These are phyloP conservation scores for Daldinia bambusicola DNA, from an alignment of 495 filamentous ascomycete species.

Conservation along the genomic window DNA sequence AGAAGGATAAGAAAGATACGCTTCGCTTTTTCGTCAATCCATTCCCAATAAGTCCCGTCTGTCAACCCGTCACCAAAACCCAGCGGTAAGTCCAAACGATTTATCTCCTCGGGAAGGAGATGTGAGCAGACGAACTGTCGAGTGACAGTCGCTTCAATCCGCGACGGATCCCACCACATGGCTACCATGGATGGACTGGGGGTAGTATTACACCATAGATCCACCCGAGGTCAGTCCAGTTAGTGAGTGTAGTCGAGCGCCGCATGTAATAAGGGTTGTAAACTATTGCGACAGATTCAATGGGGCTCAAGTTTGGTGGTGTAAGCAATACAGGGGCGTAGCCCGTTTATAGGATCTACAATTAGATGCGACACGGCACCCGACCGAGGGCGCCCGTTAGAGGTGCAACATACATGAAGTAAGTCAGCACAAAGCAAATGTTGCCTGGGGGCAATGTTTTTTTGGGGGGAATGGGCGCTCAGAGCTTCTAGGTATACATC, in stretches of 20 bases:
- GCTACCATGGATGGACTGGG: constrained; percentile 42
- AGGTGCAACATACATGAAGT: constrained; percentile 35
- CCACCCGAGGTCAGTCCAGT: constrained; percentile 38
- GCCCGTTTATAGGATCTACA: constrained; percentile 40
- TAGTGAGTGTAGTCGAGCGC: constrained; percentile 22
- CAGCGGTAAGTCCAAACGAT: constrained; percentile 73
- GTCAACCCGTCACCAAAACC: constrained; percentile 90
- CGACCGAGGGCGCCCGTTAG: constrained; percentile 34
- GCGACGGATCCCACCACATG: constrained; percentile 85
- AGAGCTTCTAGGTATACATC: constrained; percentile 5
- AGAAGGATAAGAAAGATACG: constrained; percentile 84
- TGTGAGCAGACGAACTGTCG: constrained; percentile 74
- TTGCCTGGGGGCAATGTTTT: constrained; percentile 36
- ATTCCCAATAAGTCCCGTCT: constrained; percentile 90
- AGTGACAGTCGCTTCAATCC: constrained; percentile 77
- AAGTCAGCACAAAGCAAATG: constrained; percentile 36
- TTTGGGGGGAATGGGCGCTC: constrained; percentile 21
- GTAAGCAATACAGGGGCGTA: constrained; percentile 20
- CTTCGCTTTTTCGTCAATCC: constrained; percentile 83
- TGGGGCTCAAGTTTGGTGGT: constrained; percentile 18
- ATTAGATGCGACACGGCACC: constrained; percentile 22
- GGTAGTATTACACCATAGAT: constrained; percentile 45
- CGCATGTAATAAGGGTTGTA: constrained; percentile 29
- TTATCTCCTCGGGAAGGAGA: constrained; percentile 70
- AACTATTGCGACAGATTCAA: constrained; percentile 18